Evolutionary conservation across 441 rosid species (phyloP).

Genomic region (Syzygium malaccense): DNA sequence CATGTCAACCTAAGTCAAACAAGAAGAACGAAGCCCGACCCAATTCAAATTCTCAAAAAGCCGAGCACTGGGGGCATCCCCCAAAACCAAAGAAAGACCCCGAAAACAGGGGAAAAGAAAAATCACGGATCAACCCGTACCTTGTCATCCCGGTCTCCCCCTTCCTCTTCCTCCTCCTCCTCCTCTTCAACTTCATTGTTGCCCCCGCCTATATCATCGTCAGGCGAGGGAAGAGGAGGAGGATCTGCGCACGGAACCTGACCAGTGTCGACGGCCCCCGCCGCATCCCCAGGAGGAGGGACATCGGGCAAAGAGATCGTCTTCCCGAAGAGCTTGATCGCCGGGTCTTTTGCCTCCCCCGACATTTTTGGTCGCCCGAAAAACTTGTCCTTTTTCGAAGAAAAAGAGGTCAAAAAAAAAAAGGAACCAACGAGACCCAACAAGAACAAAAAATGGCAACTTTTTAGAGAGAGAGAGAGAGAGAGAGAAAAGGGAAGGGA

Average conservation of each 20-base stretch:
- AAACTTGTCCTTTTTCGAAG: neutral
- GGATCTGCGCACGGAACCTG: neutral
- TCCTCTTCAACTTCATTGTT: neutral
- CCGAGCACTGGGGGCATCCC: neutral
- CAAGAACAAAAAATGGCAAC: slow-evolving; percentile 2
- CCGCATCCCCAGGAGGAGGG: slow-evolving; percentile 6
- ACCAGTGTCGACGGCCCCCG: neutral
- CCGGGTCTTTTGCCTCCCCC: slow-evolving; percentile 48
- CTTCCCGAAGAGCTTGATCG: slow-evolving; percentile 65
- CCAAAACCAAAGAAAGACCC: neutral
- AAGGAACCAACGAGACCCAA: neutral
- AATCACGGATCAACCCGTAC: neutral
- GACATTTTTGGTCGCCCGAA: slow-evolving; percentile 28
- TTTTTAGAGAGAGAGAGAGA: slow-evolving; percentile 18
- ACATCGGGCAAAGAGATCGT: slow-evolving; percentile 55
- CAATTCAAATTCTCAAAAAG: neutral
- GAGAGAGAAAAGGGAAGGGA: slow-evolving; percentile 4
- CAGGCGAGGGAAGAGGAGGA: neutral
- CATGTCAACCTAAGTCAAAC: neutral
- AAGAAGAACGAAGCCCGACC: neutral
- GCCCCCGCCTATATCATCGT: neutral
- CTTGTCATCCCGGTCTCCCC: slow-evolving; percentile 21
- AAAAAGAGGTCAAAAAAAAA: neutral
- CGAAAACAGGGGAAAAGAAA: neutral
- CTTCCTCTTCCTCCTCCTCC: slow-evolving; percentile 8